Conservation (phyloP, 306 rosid genomes). For the Pterocarpus macrocarpus region DNA sequence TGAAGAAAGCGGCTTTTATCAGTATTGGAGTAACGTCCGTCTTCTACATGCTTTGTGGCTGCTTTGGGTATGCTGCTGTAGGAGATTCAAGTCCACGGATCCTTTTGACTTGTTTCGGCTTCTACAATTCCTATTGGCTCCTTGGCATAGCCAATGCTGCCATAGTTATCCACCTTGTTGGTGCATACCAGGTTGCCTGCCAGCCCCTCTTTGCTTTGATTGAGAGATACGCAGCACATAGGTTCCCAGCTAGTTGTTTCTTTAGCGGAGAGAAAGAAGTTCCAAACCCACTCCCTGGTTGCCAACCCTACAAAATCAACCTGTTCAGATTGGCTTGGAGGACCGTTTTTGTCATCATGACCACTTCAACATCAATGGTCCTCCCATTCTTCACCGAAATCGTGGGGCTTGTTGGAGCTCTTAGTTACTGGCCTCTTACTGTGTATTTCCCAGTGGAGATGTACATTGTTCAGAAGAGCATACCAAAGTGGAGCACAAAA, state of each 20-base stretch:
- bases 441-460: slow-evolving; percentile 87
- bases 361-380: slow-evolving; percentile 70
- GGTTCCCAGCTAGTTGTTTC: slow-evolving; percentile 60
- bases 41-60: slow-evolving; percentile 90
- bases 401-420: slow-evolving; percentile 78
- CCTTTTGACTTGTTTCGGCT: slow-evolving; percentile 77
- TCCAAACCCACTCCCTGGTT: slow-evolving; percentile 38
- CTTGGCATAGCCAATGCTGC: slow-evolving; percentile 84
- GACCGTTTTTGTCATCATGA: slow-evolving; percentile 61
- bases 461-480: slow-evolving; percentile 72
- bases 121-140: slow-evolving; percentile 81
- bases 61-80: slow-evolving; percentile 78
- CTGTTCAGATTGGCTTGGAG: slow-evolving; percentile 73
- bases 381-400: slow-evolving; percentile 81
- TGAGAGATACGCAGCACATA: slow-evolving; percentile 51
- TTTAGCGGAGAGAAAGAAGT: slow-evolving; percentile 55
- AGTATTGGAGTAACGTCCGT: slow-evolving; percentile 67
- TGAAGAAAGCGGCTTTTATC: slow-evolving; percentile 67
- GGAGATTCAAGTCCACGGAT: slow-evolving; percentile 81
- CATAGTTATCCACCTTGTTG: slow-evolving; percentile 82
- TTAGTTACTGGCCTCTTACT: slow-evolving; percentile 82
- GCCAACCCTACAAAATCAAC: slow-evolving; percentile 58
- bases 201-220: slow-evolving; percentile 82
- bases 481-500: slow-evolving; percentile 71
- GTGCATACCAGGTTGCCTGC: slow-evolving; percentile 81